Evolutionary conservation across 1,284 basidiomycete genomes (phyloP), one percentile per base, ranked within the genome.

Genomic region (Mycosarcoma mackinlayi): DNA sequence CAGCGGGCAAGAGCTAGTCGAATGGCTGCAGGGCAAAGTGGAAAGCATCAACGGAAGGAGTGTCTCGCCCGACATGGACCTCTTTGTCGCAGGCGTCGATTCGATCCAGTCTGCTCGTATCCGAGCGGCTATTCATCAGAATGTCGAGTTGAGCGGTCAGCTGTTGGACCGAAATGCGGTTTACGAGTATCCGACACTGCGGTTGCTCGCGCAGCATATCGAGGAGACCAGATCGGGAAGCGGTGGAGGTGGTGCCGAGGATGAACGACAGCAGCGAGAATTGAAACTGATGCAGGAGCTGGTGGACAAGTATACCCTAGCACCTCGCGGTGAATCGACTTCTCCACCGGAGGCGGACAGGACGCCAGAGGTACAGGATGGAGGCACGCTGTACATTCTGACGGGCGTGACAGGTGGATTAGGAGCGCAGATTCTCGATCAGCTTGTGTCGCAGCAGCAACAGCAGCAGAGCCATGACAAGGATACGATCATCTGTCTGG

Each of bases 361-460:
- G 41, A 11, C 5, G 35, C 30, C 77, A 18, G 6, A 28, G 6
- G 49, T 5, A 6, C 30, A 4, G 1, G 49, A 41, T 24, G 82
- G n/a, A n/a, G n/a, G 37, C 11, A 52, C 57, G 18, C 58, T 70
- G 3, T 64, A 62, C 24, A 28, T 78, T 6, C 83, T 89, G 25
- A 89, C 88, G 0, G 88, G 88, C 5, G 87, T 86, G 0, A 88
- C 88, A 0, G 88, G 88, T 0, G 87, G 86, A 0, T 85, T 89
- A 6, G 89, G 89, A 3, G 87, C 88, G 1, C 86, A 88, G 55
- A 84, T 89, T 11, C 84, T 89, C 18, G 78, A 84, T 27, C 84
- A 86, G 48, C 84, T 89, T 2, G 78, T 86, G 2, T 64, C 79
- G 1, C 80, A 82, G 2, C 59, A 28, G 7, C 1, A 79, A 0